Evolutionary conservation across 2,329 filamentous ascomycete species (phyloP), one percentile per base, ranked within the genome.

Genomic region (Calonectria multiphialidica): DNA sequence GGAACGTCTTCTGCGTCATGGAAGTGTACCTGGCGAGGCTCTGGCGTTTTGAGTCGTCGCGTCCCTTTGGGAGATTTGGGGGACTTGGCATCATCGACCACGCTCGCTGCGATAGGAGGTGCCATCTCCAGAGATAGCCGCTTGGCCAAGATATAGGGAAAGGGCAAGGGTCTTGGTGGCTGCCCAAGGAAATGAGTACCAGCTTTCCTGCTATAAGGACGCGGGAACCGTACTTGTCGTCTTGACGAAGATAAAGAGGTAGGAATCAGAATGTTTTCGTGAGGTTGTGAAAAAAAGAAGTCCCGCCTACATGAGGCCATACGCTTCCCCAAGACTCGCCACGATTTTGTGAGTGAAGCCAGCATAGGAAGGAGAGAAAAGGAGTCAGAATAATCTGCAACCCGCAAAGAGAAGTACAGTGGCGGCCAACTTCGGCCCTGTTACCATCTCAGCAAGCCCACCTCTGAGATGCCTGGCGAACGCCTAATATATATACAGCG

Each of bases 11-110:
- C 45, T 6, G 71, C 70, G 23, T 72, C n/a, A 9, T 75, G 77
- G 61, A 83, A 84, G 37, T 77, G 82, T 69, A 83, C 82, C 68
- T 83, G 82, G 59, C 81, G 82, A 74, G 75, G 63, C 45, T 79
- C 74, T 28, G 77, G 74, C 12, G 78, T 76, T 61, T 80, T 81
- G 33, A 76, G 71, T 37, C 79, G 81, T 55, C 78, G 79, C 59
- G 76, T 77, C 12, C 71, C 74, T 74, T 80, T 83, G 72, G 80
- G 79, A 18, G 82, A 80, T 66, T 82, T 82, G 73, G 80, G 79
- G n/a, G 82, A 80, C 66, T 82, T 82, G 5, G 28, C 28, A 73
- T 67, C 50, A 18, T 76, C 74, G 37, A 68, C 68, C 62, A 73
- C 65, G 66, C 74, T 78, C 78, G 80, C 78, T 61, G 72, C 25